Percentiles rank a stretch among this genome's conserved stretches.
Evolutionary conservation across 2,329 filamentous ascomycete genomes (phyloP).

Genomic region (Xylaria arbuscula): DNA sequence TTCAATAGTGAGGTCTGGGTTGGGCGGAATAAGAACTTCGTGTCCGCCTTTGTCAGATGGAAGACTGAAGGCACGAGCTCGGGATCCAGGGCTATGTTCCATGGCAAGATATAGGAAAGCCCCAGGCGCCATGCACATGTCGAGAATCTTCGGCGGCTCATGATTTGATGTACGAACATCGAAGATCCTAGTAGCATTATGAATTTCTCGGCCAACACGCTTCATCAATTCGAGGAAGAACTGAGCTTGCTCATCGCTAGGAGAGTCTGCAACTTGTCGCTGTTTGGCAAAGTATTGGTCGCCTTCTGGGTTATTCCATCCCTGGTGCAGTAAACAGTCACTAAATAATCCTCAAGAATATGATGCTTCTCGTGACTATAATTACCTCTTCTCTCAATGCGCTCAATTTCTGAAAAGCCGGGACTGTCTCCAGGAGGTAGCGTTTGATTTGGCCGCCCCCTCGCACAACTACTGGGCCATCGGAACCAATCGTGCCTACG

Average conservation of each 20-base stretch:
- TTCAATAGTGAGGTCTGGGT: constrained; percentile 35
- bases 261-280: constrained; percentile 53
- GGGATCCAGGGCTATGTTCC: constrained; percentile 50
- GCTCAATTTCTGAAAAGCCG: constrained; percentile 10
- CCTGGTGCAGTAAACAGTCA: neutral
- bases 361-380: neutral
- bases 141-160: constrained; percentile 55
- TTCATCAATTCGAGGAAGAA: constrained; percentile 58
- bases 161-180: constrained; percentile 28
- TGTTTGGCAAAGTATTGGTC: constrained; percentile 58
- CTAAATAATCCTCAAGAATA: neutral
- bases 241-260: constrained; percentile 34
- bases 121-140: constrained; percentile 67
- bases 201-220: constrained; percentile 56
- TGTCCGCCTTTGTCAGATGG: constrained; percentile 56
- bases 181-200: constrained; percentile 52
- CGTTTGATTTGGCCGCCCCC: neutral
- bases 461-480: neutral
- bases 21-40: constrained; percentile 46
- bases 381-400: constrained; percentile 19
- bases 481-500: neutral
- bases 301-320: constrained; percentile 56
- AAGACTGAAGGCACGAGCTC: constrained; percentile 55
- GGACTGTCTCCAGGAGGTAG: constrained; percentile 22
- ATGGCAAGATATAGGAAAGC: constrained; percentile 59